Conservation (phyloP, 2,329 filamentous ascomycete species). For the Fusarium sp. region DNA sequence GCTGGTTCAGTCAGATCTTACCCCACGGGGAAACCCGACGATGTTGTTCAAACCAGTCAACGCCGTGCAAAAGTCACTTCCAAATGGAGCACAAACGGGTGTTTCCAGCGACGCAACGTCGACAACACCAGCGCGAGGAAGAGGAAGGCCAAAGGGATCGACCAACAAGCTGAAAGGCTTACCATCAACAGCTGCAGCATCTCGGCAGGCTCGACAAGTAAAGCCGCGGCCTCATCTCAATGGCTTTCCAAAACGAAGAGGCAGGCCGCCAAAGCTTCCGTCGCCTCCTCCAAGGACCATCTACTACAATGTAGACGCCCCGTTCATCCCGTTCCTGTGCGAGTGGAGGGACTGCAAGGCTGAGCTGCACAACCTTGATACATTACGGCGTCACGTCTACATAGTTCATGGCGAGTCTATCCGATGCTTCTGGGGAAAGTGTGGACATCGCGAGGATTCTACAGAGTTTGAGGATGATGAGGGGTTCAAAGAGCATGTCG, state of each 20-base stretch:
- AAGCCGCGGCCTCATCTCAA: conserved; percentile 47
- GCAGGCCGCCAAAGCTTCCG: conserved; percentile 57
- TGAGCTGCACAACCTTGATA: conserved; percentile 72
- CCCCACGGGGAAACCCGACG: conserved; percentile 26
- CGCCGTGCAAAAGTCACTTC: background rate
- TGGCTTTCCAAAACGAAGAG: conserved; percentile 55
- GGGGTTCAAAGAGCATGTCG: conserved; percentile 64
- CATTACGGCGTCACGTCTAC: conserved; percentile 66
- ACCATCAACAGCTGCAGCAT: conserved; percentile 37
- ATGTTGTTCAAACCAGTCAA: conserved; percentile 13
- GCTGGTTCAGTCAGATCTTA: conserved; percentile 41
- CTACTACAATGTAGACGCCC: conserved; percentile 58
- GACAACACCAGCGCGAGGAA: conserved; percentile 12
- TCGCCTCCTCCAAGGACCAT: conserved; percentile 56
- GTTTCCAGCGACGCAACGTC: conserved; percentile 24
- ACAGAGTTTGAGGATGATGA: conserved; percentile 54
- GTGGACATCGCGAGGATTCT: conserved; percentile 36
- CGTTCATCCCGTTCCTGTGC: conserved; percentile 67
- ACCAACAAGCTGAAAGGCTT: conserved; percentile 49
- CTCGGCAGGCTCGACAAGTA: conserved; percentile 43
- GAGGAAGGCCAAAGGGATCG: conserved; percentile 64
- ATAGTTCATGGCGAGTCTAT: conserved; percentile 59
- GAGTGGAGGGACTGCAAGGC: conserved; percentile 71
- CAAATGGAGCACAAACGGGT: conserved; percentile 1
- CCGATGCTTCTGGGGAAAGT: conserved; percentile 53